Evolutionary conservation across 2,329 filamentous ascomycete species (phyloP), one percentile per base, ranked within the genome.

Genomic region (Daldinia eschscholtzii): DNA sequence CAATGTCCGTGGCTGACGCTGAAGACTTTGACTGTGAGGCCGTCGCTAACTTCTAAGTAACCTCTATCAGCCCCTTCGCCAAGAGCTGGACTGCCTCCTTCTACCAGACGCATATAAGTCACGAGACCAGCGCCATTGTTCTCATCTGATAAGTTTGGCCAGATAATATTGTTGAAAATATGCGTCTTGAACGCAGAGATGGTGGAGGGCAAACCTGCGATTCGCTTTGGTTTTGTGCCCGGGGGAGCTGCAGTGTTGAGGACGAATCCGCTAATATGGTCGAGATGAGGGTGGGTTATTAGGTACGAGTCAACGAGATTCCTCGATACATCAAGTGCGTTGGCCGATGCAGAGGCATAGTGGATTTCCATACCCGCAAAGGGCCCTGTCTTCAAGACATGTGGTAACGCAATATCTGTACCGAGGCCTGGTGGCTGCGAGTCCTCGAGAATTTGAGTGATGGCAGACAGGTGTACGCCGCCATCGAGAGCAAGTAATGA

Each of bases 151-250:
- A 99, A 83, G 74, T 99, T 99, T 0, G 96, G 96, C 96, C 96
- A 99, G 61, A 98, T 97, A 65, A 97, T 84, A 76, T 98, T 97
- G 81, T 99, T 99, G 84, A 99, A 99, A 67, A 99, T 93, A 80
- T 99, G 94, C 0, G 86, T 89, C 79, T 97, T 98, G 80, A 99
- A 91, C 0, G 95, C 94, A 52, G 93, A 87, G 58, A 99, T 94
- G n/a, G 95, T 97, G 30, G 89, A 91, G 0, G 94, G 93, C 3
- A 98, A 83, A 0, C 92, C 95, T 1, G 95, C 94, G 13, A 99
- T 84, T 26, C 92, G 89, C 80, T 98, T 99, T 0, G 94, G 93
- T 30, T 91, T 89, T 1, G 91, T 88, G 33, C 92, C 92, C 33
- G 93, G 91, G 20, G 97, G 88, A 2, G 92, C 91, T 4, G 96